Percentiles rank a stretch among this genome's conserved stretches.
These are phyloP conservation scores for Cystobasidium sp. DNA, from an alignment of 1,284 basidiomycete genomes.

Conservation along the genomic window DNA sequence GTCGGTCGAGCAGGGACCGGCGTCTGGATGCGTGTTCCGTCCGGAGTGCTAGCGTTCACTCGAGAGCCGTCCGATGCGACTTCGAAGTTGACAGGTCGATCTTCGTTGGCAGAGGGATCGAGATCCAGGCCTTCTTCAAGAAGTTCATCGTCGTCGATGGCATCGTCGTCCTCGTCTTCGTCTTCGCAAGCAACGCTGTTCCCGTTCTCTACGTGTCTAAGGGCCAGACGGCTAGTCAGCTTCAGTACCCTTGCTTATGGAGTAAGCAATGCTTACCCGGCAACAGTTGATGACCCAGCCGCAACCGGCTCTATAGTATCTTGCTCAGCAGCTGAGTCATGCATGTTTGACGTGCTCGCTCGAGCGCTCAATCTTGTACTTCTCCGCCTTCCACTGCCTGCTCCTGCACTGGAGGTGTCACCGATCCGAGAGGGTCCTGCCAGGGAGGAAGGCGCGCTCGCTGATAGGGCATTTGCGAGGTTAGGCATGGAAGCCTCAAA, in stretches of 20 bases:
- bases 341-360: constrained; percentile 46
- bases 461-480: constrained; percentile 43
- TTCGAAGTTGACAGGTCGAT: constrained; percentile 74
- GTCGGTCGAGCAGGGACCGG: constrained; percentile 63
- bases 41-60: constrained; percentile 92
- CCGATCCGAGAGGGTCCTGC: constrained; percentile 56
- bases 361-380: constrained; percentile 75
- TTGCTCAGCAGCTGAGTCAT: constrained; percentile 31
- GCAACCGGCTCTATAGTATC: constrained; percentile 31
- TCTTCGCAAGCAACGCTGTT: constrained; percentile 45
- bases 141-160: constrained; percentile 63
- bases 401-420: constrained; percentile 53
- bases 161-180: constrained; percentile 60
- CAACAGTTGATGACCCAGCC: not conserved
- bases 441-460: constrained; percentile 52
- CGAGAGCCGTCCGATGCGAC: constrained; percentile 86
- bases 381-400: constrained; percentile 64
- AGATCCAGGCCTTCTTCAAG: constrained; percentile 65
- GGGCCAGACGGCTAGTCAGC: not conserved
- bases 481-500: constrained; percentile 32
- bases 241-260: too few species aligned
- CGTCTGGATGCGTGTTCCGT: constrained; percentile 90
- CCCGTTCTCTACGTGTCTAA: constrained; percentile 10
- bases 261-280: not conserved
- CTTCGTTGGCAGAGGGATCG: constrained; percentile 64